A percentile compares a stretch with the other conserved stretches of the same genome.
Evolutionary conservation across 768 basidiomycete genomes (phyloP).

Genomic region (Hirschioporus abietinus): DNA sequence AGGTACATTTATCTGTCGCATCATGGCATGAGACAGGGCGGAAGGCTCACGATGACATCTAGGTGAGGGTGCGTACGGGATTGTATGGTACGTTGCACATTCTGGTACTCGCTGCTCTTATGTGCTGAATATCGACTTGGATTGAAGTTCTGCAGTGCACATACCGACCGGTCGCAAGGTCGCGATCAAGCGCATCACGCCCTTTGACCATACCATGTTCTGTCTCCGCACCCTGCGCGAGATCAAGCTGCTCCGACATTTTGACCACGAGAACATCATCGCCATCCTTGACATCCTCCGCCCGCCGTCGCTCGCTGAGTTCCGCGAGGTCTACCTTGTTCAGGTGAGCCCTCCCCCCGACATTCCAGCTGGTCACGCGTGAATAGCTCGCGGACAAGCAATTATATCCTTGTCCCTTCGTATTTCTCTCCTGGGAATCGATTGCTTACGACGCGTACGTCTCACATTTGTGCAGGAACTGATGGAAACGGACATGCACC

Average conservation of each 20-base stretch:
- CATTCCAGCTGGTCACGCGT: not conserved
- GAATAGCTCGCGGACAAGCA: too few relatives aligned
- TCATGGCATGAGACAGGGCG: not conserved
- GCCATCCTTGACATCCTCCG: conserved; percentile 91
- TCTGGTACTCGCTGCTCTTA: conserved; percentile 7
- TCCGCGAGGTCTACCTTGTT: conserved; percentile 79
- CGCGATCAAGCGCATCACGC: conserved; percentile 93
- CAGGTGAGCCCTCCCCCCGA: conserved; percentile 51
- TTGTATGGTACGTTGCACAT: conserved; percentile 54
- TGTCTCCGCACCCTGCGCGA: conserved; percentile 79
- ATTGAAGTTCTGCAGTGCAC: conserved; percentile 66
- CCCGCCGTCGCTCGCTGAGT: conserved; percentile 67
- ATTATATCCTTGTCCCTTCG: too few relatives aligned
- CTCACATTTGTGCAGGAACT: conserved; percentile 31
- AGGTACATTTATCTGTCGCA: conserved; percentile 6
- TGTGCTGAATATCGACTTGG: conserved; percentile 12
- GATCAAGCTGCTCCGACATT: conserved; percentile 89
- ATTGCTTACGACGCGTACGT: too few relatives aligned
- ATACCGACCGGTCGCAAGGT: conserved; percentile 75
- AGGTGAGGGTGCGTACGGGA: conserved; percentile 93
- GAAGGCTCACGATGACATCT: conserved; percentile 69
- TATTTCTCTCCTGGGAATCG: too few relatives aligned
- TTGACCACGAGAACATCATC: conserved; percentile 87
- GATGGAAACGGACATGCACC: conserved; percentile 92
- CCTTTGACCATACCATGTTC: conserved; percentile 94